A percentile compares a stretch with the other conserved stretches of the same genome.
These are phyloP conservation scores for Metschnikowia drakensbergensis DNA, from an alignment of 805 yeast species.

Conservation along the genomic window DNA sequence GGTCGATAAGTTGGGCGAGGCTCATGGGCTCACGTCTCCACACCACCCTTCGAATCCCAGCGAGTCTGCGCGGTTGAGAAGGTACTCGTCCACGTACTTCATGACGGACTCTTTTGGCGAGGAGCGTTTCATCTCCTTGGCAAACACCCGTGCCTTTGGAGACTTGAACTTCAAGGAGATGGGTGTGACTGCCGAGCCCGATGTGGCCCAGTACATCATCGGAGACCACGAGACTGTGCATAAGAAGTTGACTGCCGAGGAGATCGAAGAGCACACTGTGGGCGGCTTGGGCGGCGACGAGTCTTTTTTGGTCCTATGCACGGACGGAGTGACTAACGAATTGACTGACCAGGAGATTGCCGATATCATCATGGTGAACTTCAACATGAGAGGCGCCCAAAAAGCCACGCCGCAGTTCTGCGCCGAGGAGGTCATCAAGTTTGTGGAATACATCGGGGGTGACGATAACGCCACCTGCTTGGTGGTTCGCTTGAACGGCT, in stretches of 20 bases:
- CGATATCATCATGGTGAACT: slow-evolving; percentile 74
- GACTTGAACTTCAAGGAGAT: slow-evolving; percentile 74
- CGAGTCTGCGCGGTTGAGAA: slow-evolving; percentile 69
- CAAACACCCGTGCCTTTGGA: slow-evolving; percentile 94
- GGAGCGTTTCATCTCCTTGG: slow-evolving; percentile 73
- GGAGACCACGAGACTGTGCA: slow-evolving; percentile 48
- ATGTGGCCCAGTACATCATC: slow-evolving; percentile 61
- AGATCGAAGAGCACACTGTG: slow-evolving; percentile 32
- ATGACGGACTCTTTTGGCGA: slow-evolving; percentile 93
- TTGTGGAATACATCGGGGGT: slow-evolving; percentile 82
- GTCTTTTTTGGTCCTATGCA: slow-evolving; percentile 73
- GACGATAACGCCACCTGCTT: slow-evolving; percentile 95
- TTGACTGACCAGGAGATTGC: slow-evolving; percentile 88
- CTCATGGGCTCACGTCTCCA: slow-evolving; percentile 69
- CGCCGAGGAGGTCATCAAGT: slow-evolving; percentile 80
- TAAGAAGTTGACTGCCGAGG: slow-evolving; percentile 35
- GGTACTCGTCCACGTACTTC: slow-evolving; percentile 56
- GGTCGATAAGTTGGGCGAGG: slow-evolving; percentile 78
- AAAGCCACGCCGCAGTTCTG: slow-evolving; percentile 80
- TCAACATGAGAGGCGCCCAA: slow-evolving; percentile 58
- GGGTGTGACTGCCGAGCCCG: slow-evolving; percentile 94
- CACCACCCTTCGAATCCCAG: slow-evolving; percentile 86
- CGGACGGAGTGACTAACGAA: slow-evolving; percentile 84
- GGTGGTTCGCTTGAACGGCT: slow-evolving; percentile 74
- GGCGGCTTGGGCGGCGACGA: slow-evolving; percentile 75